Percentiles rank a stretch among this genome's conserved stretches.
phyloP scores from a whole-genome alignment of 129 eudicot genomes.

The Heracleum sosnowskyi region DNA sequence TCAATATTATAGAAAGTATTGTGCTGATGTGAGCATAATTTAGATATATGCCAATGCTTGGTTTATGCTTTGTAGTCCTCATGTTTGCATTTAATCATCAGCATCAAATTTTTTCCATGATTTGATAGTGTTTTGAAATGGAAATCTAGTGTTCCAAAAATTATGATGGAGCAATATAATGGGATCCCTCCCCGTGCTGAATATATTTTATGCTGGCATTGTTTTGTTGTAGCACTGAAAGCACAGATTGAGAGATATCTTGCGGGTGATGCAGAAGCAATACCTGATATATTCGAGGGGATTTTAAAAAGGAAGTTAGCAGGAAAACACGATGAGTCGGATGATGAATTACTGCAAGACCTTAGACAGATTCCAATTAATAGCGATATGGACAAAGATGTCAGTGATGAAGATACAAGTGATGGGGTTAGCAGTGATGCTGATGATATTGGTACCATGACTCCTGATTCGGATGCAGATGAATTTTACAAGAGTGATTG shows the following conservation, averaged over 20 bases:
- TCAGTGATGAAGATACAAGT: conserved; percentile 26
- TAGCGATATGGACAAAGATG: conserved; percentile 18
- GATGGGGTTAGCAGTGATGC: conserved; percentile 4
- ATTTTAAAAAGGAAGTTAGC: conserved; percentile 35
- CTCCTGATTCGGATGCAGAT: not conserved
- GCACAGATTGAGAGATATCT: conserved; percentile 31
- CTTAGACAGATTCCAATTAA: conserved; percentile 18
- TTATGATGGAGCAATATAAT: no score
- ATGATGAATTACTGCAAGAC: conserved; percentile 42
- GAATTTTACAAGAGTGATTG: not conserved
- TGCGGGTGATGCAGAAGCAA: conserved; percentile 33
- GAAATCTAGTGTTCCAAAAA: not conserved
- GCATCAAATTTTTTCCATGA: not conserved
- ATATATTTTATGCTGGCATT: not conserved
- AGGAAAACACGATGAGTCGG: conserved; percentile 47
- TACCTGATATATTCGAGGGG: conserved; percentile 38
- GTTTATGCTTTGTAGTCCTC: not conserved
- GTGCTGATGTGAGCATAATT: no score
- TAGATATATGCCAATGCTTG: not conserved
- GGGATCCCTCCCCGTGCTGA: not conserved
- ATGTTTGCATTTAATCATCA: not conserved
- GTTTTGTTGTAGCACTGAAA: conserved; percentile 35
- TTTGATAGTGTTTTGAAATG: not conserved
- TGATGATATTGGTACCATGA: not conserved
- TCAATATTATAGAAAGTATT: no score